Base-by-base conservation (phyloP, 202 grass and related monocot genomes). In the Cymbopogon flexuosus region DNA sequence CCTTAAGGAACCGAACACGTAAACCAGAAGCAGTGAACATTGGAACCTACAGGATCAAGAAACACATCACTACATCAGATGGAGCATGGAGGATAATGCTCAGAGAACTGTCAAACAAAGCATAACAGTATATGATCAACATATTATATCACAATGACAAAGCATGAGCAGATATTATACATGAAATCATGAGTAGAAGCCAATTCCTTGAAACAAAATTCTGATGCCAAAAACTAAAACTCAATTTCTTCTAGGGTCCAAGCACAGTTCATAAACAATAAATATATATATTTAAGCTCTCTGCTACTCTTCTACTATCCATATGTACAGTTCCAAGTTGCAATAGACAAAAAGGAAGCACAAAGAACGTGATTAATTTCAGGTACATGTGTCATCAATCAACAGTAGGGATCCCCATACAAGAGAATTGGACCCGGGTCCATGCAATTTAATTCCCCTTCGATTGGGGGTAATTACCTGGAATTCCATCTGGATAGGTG, bases 1-100 rank as follows among this genome's bases (percentile, higher is more conserved):
- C 96, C 92, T 96, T 99, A 3, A 99, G 90, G 88, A 99, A 99
- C 37, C 96, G 87, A 77, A 99, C 96, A 19, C 96, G 96, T 23
- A 99, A 83, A 83, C 96, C 96, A 79, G 96, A 99, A 79, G 96
- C 96, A 27, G 96, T 99, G 85, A 99, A 99, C 96, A 99, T 99
- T 8, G 96, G 96, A 82, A 99, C 96, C 96, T 99, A 66, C 59
- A 87, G 2, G 33, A 85, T 82, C 11, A 22, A 79, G 34, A 63
- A 62, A 62, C 13, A 75, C 21, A 73, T 75, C 56, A 30, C 22
- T 30, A 78, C 18, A 70, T 72, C 62, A 64, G 23, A 71, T 64
- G 31, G 57, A 42, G 16, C 27, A 76, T 15, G 2, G 40, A 75
- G 62, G 13, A 67, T 68, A 62, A 24, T 49, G n/a, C 7, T 51